Evolutionary conservation across 768 basidiomycete species (phyloP).

Genomic region (Russula sp.): DNA sequence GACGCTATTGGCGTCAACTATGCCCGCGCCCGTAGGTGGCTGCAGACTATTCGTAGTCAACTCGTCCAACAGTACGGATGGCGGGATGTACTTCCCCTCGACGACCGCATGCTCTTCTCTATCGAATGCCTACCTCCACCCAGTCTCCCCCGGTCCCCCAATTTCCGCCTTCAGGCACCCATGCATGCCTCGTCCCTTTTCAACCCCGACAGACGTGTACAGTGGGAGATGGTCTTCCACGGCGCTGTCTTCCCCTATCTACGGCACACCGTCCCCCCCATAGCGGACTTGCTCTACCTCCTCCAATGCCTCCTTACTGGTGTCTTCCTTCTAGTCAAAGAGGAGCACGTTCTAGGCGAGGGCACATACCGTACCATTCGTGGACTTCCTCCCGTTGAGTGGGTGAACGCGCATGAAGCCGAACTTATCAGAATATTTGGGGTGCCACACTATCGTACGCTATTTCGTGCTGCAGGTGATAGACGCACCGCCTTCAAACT

Average conservation of each 20-base stretch:
- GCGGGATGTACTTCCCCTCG: conserved; percentile 52
- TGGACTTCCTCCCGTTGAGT: conserved; percentile 69
- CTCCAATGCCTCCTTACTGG: conserved; percentile 40
- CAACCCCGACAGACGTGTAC: conserved; percentile 74
- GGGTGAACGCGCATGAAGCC: conserved; percentile 65
- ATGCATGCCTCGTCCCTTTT: conserved; percentile 81
- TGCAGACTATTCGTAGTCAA: conserved; percentile 53
- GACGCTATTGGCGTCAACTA: conserved; percentile 78
- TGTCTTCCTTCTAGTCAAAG: conserved; percentile 52
- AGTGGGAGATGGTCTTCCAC: conserved; percentile 88
- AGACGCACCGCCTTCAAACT: conserved; percentile 68
- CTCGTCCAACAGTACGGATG: conserved; percentile 68
- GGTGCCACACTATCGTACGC: conserved; percentile 59
- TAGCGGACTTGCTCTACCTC: conserved; percentile 36
- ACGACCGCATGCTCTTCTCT: conserved; percentile 70
- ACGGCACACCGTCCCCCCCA: conserved; percentile 35
- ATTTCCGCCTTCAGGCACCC: conserved; percentile 66
- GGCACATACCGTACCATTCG: conserved; percentile 70
- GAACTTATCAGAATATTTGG: conserved; percentile 71
- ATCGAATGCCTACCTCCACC: conserved; percentile 73
- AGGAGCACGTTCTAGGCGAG: conserved; percentile 61
- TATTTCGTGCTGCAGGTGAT: conserved; percentile 69
- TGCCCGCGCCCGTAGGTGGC: conserved; percentile 73
- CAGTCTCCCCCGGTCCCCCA: conserved; percentile 68
- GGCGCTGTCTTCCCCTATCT: conserved; percentile 36